phyloP scores from a whole-genome alignment of 1,284 basidiomycete species.

The Pisolithus thermaeus region DNA sequence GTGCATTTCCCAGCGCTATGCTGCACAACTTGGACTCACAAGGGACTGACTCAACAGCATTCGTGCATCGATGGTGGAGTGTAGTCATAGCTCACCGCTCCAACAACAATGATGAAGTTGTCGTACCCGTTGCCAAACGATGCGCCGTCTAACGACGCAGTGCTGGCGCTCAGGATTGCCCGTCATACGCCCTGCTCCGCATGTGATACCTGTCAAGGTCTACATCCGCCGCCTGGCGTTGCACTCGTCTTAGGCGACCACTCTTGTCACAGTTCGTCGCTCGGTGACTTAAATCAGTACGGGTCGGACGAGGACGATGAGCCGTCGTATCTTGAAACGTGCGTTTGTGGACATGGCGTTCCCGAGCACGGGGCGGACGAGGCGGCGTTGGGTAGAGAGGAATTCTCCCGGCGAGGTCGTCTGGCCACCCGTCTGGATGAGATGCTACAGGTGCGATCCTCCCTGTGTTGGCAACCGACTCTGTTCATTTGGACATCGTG shows the following conservation, averaged over 20 bases:
- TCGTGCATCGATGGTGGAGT: neutral
- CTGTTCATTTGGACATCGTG: conserved; percentile 11
- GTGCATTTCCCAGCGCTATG: neutral
- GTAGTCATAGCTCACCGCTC: neutral
- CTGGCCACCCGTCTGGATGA: conserved; percentile 84
- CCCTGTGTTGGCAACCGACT: conserved; percentile 13
- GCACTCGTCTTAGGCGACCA: conserved; percentile 53
- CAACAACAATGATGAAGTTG: conserved; percentile 41
- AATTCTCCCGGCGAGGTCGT: conserved; percentile 66
- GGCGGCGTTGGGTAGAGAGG: conserved; percentile 46
- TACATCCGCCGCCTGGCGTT: conserved; percentile 59
- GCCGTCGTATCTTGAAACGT: conserved; percentile 55
- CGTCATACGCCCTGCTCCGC: conserved; percentile 60
- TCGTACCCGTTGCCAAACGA: conserved; percentile 54
- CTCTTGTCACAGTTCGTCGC: conserved; percentile 38
- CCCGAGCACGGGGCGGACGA: conserved; percentile 67
- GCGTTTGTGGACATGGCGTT: conserved; percentile 73
- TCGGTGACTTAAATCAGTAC: conserved; percentile 53
- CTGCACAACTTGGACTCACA: neutral
- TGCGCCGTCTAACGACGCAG: conserved; percentile 42
- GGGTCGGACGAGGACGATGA: conserved; percentile 59
- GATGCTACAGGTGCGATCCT: conserved; percentile 63
- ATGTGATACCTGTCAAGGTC: conserved; percentile 57
- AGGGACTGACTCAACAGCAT: neutral
- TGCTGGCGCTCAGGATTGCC: conserved; percentile 64